Conservation (phyloP, 2,329 filamentous ascomycete genomes). For the Geosmithia flava region DNA sequence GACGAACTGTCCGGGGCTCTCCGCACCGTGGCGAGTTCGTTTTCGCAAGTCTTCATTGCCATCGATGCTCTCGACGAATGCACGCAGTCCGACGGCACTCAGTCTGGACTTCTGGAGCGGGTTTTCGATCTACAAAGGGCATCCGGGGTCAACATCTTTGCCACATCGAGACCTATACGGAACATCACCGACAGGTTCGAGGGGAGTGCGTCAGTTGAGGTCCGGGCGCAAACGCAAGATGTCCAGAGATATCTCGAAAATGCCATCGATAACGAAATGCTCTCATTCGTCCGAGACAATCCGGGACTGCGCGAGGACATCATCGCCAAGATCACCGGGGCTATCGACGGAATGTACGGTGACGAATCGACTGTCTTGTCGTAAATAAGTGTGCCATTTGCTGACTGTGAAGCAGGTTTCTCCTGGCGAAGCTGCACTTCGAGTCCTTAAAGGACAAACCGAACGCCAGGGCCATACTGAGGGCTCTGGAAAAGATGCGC, state of each 20-base stretch:
- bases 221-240: slow-evolving; percentile 7
- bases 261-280: neutral
- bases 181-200: slow-evolving; percentile 4
- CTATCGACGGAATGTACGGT: slow-evolving; percentile 9
- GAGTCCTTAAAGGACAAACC: slow-evolving; percentile 1
- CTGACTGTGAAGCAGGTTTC: neutral
- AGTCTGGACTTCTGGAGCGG: slow-evolving; percentile 1
- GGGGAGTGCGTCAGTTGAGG: neutral
- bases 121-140: slow-evolving; percentile 2
- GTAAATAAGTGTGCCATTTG: too few relatives aligned
- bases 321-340: neutral
- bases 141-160: slow-evolving; percentile 6
- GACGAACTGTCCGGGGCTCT: slow-evolving; percentile 3
- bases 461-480: slow-evolving; percentile 16
- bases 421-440: slow-evolving; percentile 2
- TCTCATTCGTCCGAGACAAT: neutral
- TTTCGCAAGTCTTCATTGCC: slow-evolving; percentile 5
- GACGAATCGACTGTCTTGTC: neutral
- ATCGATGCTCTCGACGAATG: slow-evolving; percentile 14
- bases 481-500: slow-evolving; percentile 15
- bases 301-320: slow-evolving; percentile 3
- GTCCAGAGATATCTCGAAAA: slow-evolving; percentile 4
- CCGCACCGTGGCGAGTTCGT: neutral
- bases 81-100: too few relatives aligned
- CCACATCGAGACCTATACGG: slow-evolving; percentile 10